Evolutionary conservation across 2,329 filamentous ascomycete species (phyloP).

Genomic region (Beauveria sp.): DNA sequence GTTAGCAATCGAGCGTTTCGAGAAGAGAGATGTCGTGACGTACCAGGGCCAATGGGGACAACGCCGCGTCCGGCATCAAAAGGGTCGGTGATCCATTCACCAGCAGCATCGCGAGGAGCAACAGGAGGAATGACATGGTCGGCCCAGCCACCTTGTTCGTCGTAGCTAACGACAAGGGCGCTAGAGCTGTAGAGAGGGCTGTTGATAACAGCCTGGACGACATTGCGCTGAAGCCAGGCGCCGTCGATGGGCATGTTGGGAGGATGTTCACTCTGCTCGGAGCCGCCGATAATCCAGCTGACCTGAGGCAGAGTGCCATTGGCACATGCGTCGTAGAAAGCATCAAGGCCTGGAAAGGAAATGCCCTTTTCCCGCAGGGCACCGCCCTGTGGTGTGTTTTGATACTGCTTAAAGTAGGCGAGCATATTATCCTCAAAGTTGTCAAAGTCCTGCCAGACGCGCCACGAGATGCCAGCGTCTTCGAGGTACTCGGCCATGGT

Average conservation of each 20-base stretch:
- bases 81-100: conserved; percentile 41
- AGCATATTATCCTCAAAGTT: conserved; percentile 47
- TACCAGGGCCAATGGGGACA: conserved; percentile 23
- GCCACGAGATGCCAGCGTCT: conserved; percentile 40
- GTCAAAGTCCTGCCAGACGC: conserved; percentile 39
- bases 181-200: conserved; percentile 41
- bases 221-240: conserved; percentile 45
- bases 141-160: conserved; percentile 47
- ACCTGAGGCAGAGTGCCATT: conserved; percentile 42
- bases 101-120: conserved; percentile 36
- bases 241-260: conserved; percentile 46
- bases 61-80: conserved; percentile 26
- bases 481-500: conserved; percentile 41
- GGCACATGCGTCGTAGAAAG: conserved; percentile 40
- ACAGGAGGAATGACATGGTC: conserved; percentile 44
- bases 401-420: conserved; percentile 43
- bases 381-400: conserved; percentile 30
- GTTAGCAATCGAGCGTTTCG: not conserved
- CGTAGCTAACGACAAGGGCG: conserved; percentile 43
- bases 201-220: conserved; percentile 40
- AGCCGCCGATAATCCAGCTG: conserved; percentile 44
- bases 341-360: conserved; percentile 35
- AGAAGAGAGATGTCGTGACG: not conserved
- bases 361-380: conserved; percentile 36
- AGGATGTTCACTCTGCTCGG: conserved; percentile 47